Conservation (phyloP, 2,329 filamentous ascomycete genomes). For the Xylaria sp. region DNA sequence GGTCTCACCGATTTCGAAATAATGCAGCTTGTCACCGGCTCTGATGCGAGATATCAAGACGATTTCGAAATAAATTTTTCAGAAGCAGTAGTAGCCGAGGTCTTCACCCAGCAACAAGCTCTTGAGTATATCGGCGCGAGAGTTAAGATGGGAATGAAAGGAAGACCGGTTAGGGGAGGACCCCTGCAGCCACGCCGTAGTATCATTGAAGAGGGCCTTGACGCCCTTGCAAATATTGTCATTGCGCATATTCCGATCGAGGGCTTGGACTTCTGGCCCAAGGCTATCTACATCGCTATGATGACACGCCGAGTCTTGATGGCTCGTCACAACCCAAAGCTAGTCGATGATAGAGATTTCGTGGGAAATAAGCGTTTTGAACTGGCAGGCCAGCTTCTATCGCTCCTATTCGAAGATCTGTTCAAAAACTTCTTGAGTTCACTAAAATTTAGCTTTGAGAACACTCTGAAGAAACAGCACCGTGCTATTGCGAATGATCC, state of each 20-base stretch:
- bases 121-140: conserved; percentile 89
- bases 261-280: conserved; percentile 94
- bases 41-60: conserved; percentile 90
- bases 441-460: conserved; percentile 94
- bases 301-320: conserved; percentile 98
- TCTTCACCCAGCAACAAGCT: conserved; percentile 95
- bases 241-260: conserved; percentile 94
- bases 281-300: conserved; percentile 94
- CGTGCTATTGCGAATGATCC: conserved; percentile 90
- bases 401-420: conserved; percentile 93
- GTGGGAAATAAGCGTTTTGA: conserved; percentile 98
- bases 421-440: conserved; percentile 95
- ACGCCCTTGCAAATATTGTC: conserved; percentile 91
- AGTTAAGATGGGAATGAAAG: conserved; percentile 85
- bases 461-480: conserved; percentile 93
- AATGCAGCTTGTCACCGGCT: conserved; percentile 87
- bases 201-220: conserved; percentile 89
- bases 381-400: conserved; percentile 91
- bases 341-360: conserved; percentile 97
- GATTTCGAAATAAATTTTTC: conserved; percentile 97
- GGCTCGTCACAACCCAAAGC: conserved; percentile 86
- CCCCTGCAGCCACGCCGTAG: conserved; percentile 72
- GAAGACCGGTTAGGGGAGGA: conserved; percentile 62
- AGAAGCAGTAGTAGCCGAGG: conserved; percentile 82
- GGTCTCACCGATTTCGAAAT: conserved; percentile 96